A percentile compares a stretch with the other conserved stretches of the same genome.
Evolutionary conservation across 2,329 filamentous ascomycete genomes (phyloP).

Genomic region (Neocucurbitaria cava): DNA sequence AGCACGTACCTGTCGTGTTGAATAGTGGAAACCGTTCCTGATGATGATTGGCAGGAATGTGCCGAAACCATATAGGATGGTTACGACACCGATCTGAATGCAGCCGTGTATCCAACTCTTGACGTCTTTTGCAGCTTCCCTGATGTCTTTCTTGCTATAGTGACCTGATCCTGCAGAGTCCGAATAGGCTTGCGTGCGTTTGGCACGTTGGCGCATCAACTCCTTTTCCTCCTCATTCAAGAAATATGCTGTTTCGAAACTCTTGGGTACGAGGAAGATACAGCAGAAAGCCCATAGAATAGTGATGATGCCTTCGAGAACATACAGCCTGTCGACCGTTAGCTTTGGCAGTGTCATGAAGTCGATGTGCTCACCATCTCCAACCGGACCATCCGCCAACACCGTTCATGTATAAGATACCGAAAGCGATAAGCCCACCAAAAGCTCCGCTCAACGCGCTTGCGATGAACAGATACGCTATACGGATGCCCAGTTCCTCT

Average conservation of each 20-base stretch:
- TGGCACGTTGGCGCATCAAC: constrained; percentile 38
- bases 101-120: constrained; percentile 44
- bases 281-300: constrained; percentile 36
- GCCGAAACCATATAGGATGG: constrained; percentile 49
- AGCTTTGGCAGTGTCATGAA: not conserved
- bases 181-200: constrained; percentile 40
- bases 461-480: constrained; percentile 41
- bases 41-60: constrained; percentile 55
- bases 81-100: constrained; percentile 51
- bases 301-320: constrained; percentile 42
- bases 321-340: constrained; percentile 29
- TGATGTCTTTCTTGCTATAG: constrained; percentile 39
- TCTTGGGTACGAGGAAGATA: constrained; percentile 40
- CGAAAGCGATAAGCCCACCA: constrained; percentile 39
- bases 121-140: constrained; percentile 39
- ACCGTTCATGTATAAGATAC: constrained; percentile 40
- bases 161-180: constrained; percentile 38
- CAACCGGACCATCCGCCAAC: constrained; percentile 31
- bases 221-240: constrained; percentile 38
- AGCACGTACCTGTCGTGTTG: constrained; percentile 46
- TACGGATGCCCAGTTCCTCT: constrained; percentile 37
- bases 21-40: constrained; percentile 50
- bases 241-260: constrained; percentile 44
- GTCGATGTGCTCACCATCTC: constrained; percentile 27
- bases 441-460: constrained; percentile 36